Evolutionary conservation across 192 early-diverging fungal species (phyloP), one percentile per base, ranked within the genome.

Genomic region (Bifiguratus adelaidae): DNA sequence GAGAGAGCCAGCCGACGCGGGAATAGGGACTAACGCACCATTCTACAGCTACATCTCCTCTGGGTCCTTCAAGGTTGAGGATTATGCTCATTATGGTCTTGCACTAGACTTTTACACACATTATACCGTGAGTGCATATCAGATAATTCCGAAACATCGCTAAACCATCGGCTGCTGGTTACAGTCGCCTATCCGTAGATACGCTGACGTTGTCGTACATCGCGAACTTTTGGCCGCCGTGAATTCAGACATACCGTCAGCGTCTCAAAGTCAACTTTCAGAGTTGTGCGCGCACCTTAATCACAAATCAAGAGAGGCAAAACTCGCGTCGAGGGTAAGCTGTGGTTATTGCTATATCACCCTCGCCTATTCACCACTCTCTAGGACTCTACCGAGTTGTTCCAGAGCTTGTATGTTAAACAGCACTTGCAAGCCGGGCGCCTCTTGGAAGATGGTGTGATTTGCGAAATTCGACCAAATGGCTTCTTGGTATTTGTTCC

Each of bases 201-300:
- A 89, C 59, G 83, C 86, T 19, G 86, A 89, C 57, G 36, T 89
- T n/a, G 62, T 86, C 5, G 86, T 83, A 18, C 86, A 89, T 47
- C 56, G 86, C 6, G 79, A 85, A 57, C 47, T 89, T 13, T 56
- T 83, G 22, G 64, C 57, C 2, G 70, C 72, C 15, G 46, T 82
- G 2, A 44, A 51, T 1, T 58, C 37, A 1, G 11, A 30, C 0
- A 8, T 44, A 19, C 8, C 40, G 13, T 8, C 40, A 32, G 28
- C 38, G 25, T 22, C 38, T 12, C 8, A 51, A 21, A 36, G 27
- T 25, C 1, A 68, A 38, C 29, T 67, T 43, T 48, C 43, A 22
- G 61, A 56, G 29, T 65, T 60, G 3, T 76, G 74, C 20, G 54
- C 35, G 2, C 70, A 72, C 42, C 68, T 88, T n/a, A 88, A 88